These are phyloP conservation scores for Amphirosellinia nigrospora DNA, from an alignment of 495 filamentous ascomycete species.

Conservation along the genomic window DNA sequence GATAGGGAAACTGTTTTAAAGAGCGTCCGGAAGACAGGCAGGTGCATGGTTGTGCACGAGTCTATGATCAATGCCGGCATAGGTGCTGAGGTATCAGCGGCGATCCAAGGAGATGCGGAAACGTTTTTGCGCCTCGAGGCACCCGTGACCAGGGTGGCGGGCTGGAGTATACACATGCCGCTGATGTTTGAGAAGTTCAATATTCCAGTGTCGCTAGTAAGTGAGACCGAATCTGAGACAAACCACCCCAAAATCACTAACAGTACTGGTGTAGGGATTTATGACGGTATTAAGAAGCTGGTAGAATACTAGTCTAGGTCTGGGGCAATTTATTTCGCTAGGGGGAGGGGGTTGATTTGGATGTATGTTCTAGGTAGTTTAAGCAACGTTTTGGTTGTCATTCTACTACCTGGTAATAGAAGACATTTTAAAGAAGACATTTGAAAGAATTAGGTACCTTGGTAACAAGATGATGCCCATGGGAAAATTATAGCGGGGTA, in stretches of 20 bases:
- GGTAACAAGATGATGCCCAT: too few relatives aligned
- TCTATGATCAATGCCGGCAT: slow-evolving; percentile 94
- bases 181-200: slow-evolving; percentile 86
- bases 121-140: slow-evolving; percentile 89
- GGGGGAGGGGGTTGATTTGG: background rate
- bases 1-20: slow-evolving; percentile 82
- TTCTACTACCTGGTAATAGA: too few relatives aligned
- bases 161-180: slow-evolving; percentile 88
- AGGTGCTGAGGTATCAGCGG: slow-evolving; percentile 90
- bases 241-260: slow-evolving; percentile 29
- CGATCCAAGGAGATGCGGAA: slow-evolving; percentile 79
- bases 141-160: slow-evolving; percentile 89
- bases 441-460: too few relatives aligned
- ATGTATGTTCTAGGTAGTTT: background rate
- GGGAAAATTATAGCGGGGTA: background rate
- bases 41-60: slow-evolving; percentile 93
- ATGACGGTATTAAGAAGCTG: slow-evolving; percentile 58
- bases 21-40: slow-evolving; percentile 88
- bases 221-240: slow-evolving; percentile 42
- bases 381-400: too few relatives aligned
- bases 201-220: slow-evolving; percentile 90
- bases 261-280: slow-evolving; percentile 53
- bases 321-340: too few relatives aligned
- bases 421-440: too few relatives aligned
- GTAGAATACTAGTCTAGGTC: slow-evolving; percentile 54